Base-by-base conservation (phyloP, 1,284 basidiomycete genomes). In the Puccinia polysora region DNA sequence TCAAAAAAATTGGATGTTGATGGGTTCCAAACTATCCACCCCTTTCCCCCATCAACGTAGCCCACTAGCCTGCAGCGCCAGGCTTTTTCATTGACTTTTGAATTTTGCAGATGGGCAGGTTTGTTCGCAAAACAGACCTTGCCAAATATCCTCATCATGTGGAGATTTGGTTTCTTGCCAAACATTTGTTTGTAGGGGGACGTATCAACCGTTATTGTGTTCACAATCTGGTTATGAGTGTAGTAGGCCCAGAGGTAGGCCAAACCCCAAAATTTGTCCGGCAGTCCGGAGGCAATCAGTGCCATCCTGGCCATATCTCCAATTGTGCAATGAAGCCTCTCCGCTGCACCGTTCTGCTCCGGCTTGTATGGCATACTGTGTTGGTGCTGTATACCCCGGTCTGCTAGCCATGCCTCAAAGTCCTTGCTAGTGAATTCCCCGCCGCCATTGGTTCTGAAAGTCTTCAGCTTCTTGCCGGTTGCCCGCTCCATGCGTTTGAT, bases 81-180 rank as follows among this genome's bases (percentile, higher is more conserved):
- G 8, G 40, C 40, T 8, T 18, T 8, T 8, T 8, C 40, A 43
- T 43, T 43, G 40, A 18, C 18, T 18, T 43, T 43, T 8, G 40
- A 8, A 8, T 43, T 43, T 43, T 43, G 40, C 40, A 43, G 40
- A 43, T 43, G 40, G 18, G 8, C 18, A 8, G 40, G 40, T 43
- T 43, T 43, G 18, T 43, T 8, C 8, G 18, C 8, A 43, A 43
- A 53, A 10, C 8, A 7, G 7, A 53, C 50, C 50, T 20, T 28
- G 8, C 50, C 50, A 53, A 53, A 53, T 12, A 28, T 53, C 50
- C 50, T 7, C n/a, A 53, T 53, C n/a, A 53, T 53, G 50, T 53
- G 8, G 20, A 53, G 20, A 7, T 10, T 20, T 10, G 50, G 50
- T 53, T 7, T 8, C 12, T 20, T 53, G 12, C 20, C 20, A 20